Evolutionary conservation across 805 yeast genomes (phyloP), one percentile per base, ranked within the genome.

Genomic region (Kurtzmaniella cleridarum): DNA sequence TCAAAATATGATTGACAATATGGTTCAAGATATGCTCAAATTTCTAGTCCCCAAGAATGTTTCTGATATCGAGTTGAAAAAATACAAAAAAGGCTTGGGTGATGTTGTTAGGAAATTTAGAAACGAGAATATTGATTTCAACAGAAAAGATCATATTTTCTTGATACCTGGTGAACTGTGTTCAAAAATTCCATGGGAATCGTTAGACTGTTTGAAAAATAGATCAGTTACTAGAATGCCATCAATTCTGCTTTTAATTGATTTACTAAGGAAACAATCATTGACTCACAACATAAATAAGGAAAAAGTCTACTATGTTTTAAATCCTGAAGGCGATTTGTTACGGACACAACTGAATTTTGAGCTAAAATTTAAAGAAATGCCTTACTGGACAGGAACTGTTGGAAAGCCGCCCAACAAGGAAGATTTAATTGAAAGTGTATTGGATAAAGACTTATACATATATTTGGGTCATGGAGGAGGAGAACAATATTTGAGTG

Each of bases 381-480:
- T 41, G 3, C 51, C 55, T 28, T 51, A 66, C 2, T 84, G 91
- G 76, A 42, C 50, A 0, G 83, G 95, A 0, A 32, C 74, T 0
- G 55, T 70, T 7, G 84, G 86, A 0, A 42, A 45, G 3, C 65
- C 62, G 33, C 96, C 96, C 0, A 42, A 45, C 9, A 46, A 64
- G 0, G 93, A 84, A 40, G 60, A 57, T 0, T 64, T 89, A 27
- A 44, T 70, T 1, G 37, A 59, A 0, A 67, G 69, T 13, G 53
- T 90, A 7, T 42, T 49, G 2, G 35, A 51, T 2, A 46, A 47
- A 12, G 69, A 75, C 29, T 46, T 85, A 7, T 84, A 83, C 48
- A 65, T 91, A 0, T 93, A 86, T 55, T 69, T 90, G 40, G 99
- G 99, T 0, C 99, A 93, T 60, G 97, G 98, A 0, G 93, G 96